Percentiles rank a stretch among this genome's conserved stretches.
Evolutionary conservation across 495 filamentous ascomycete species (phyloP).

Genomic region (Apodospora peruviana): DNA sequence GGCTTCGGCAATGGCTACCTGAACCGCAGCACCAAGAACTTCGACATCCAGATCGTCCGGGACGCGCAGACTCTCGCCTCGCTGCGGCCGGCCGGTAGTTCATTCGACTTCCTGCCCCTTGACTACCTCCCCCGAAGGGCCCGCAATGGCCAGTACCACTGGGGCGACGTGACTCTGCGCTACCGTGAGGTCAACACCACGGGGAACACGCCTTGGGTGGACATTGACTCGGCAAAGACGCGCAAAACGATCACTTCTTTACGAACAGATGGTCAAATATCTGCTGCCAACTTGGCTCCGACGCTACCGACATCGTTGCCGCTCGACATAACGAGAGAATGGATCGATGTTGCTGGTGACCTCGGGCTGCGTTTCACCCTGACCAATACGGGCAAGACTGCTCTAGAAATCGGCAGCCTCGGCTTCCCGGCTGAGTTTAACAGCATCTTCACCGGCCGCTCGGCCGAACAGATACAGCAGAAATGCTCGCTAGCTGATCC

Average conservation of each 20-base stretch:
- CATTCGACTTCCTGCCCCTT: constrained; percentile 47
- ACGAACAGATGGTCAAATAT: background rate
- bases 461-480: constrained; percentile 31
- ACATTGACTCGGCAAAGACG: constrained; percentile 31
- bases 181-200: constrained; percentile 29
- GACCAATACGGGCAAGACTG: constrained; percentile 29
- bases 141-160: constrained; percentile 45
- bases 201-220: constrained; percentile 31
- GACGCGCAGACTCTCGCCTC: constrained; percentile 36
- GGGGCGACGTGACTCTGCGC: constrained; percentile 46
- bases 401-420: constrained; percentile 45
- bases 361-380: constrained; percentile 42
- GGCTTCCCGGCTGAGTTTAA: constrained; percentile 52
- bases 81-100: constrained; percentile 26
- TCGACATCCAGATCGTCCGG: constrained; percentile 31
- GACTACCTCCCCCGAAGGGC: constrained; percentile 34
- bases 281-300: background rate
- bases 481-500: constrained; percentile 44
- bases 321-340: constrained; percentile 38
- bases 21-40: constrained; percentile 30
- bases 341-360: constrained; percentile 38
- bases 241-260: constrained; percentile 24
- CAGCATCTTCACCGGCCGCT: constrained; percentile 49
- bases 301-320: constrained; percentile 23
- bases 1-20: constrained; percentile 32